Evolutionary conservation across 2,329 filamentous ascomycete species (phyloP).

Genomic region (Ascochyta lentis): DNA sequence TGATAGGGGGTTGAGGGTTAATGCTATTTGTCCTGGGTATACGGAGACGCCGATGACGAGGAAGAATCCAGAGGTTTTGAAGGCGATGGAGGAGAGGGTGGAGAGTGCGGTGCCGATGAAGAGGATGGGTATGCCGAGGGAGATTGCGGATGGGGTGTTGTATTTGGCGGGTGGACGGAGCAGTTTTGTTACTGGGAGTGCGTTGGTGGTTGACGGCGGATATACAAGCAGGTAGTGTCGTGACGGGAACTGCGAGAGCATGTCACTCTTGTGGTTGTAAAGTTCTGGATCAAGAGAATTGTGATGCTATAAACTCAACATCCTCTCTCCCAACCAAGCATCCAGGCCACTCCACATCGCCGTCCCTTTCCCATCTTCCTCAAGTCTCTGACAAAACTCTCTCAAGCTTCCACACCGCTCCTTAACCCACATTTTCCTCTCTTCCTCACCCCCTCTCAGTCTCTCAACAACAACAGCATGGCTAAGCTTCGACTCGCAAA

Average conservation of each 20-base stretch:
- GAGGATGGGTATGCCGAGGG: conserved; percentile 22
- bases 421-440: conserved; percentile 24
- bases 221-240: conserved; percentile 10
- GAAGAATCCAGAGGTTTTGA: no score
- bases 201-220: conserved; percentile 31
- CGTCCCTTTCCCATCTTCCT: conserved; percentile 37
- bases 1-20: no score
- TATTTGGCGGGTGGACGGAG: conserved; percentile 35
- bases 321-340: conserved; percentile 20
- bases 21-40: no score
- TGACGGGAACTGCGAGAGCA: no score
- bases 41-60: no score
- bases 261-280: no score
- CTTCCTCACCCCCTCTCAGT: conserved; percentile 29
- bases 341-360: conserved; percentile 27
- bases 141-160: conserved; percentile 40
- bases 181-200: conserved; percentile 34
- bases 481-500: conserved; percentile 63
- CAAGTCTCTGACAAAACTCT: conserved; percentile 53
- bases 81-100: no score
- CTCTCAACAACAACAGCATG: conserved; percentile 32
- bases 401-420: conserved; percentile 52
- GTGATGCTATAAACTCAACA: not conserved
- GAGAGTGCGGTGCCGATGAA: no score
- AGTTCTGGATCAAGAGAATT: not conserved